phyloP scores from a whole-genome alignment of 2,329 filamentous ascomycete species.

The Hypoxylon sp. region DNA sequence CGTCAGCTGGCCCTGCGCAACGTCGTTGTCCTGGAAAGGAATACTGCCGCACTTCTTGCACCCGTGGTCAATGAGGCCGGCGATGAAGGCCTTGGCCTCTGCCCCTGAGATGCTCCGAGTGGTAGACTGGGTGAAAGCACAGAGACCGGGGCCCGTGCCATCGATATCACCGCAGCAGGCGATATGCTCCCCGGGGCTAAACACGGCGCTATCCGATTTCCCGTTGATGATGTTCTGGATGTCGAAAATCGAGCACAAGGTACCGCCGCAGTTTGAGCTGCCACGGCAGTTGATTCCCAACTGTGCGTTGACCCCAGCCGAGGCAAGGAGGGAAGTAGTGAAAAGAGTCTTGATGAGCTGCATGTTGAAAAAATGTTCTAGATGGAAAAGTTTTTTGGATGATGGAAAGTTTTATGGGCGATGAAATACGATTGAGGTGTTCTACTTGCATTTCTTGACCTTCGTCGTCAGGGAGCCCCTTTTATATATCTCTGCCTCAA shows the following conservation, averaged over 20 bases:
- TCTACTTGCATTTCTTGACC: background rate
- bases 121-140: background rate
- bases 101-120: background rate
- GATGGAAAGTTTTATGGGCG: background rate
- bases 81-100: background rate
- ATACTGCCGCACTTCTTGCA: slow-evolving; percentile 2
- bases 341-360: background rate
- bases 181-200: background rate
- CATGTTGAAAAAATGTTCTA: background rate
- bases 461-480: background rate
- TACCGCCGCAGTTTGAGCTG: background rate
- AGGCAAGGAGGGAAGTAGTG: slow-evolving; percentile 1
- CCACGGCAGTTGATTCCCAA: slow-evolving; percentile 3
- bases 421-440: background rate
- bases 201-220: background rate
- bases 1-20: background rate
- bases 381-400: too few relatives aligned
- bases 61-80: background rate
- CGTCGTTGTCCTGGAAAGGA: slow-evolving; percentile 1
- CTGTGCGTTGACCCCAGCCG: background rate
- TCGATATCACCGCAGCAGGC: slow-evolving; percentile 3
- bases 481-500: background rate
- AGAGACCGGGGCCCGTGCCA: slow-evolving; percentile 1
- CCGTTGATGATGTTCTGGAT: slow-evolving; percentile 4
- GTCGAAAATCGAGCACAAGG: background rate